Conservation (phyloP, 257 asterid genomes). For the Prunella vulgaris region DNA sequence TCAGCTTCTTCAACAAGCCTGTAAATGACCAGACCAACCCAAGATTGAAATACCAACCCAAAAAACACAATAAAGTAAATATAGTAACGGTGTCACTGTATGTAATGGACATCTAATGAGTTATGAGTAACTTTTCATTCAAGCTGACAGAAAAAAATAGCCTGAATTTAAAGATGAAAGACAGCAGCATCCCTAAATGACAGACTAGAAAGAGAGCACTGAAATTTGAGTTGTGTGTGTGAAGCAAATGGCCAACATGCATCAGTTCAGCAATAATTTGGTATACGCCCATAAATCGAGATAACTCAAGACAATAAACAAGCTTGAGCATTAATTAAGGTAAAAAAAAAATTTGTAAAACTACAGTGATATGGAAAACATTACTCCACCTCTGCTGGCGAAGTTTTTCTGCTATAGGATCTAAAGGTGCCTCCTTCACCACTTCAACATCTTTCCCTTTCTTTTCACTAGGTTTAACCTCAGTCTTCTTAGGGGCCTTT, state of each 20-base stretch:
- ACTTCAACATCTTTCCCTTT: constrained; percentile 55
- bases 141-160: not conserved
- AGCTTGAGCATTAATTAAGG: not conserved
- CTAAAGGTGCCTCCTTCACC: constrained; percentile 50
- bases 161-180: too few relatives aligned
- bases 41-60: not conserved
- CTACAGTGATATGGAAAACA: not conserved
- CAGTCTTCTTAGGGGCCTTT: constrained; percentile 60
- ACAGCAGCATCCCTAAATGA: not conserved
- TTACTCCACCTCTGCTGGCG: constrained; percentile 74
- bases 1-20: constrained; percentile 99
- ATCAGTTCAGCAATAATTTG: not conserved
- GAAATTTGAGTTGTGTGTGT: not conserved
- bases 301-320: not conserved
- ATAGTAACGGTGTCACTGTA: not conserved
- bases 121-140: not conserved
- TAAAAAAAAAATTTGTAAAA: not conserved
- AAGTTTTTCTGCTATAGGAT: constrained; percentile 88
- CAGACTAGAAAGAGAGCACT: not conserved
- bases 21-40: constrained; percentile 11
- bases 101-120: not conserved
- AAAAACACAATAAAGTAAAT: not conserved
- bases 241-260: not conserved
- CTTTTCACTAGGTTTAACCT: constrained; percentile 53
- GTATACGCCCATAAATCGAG: not conserved